Evolutionary conservation across 2,329 filamentous ascomycete genomes (phyloP).

Genomic region (Claviceps africana): DNA sequence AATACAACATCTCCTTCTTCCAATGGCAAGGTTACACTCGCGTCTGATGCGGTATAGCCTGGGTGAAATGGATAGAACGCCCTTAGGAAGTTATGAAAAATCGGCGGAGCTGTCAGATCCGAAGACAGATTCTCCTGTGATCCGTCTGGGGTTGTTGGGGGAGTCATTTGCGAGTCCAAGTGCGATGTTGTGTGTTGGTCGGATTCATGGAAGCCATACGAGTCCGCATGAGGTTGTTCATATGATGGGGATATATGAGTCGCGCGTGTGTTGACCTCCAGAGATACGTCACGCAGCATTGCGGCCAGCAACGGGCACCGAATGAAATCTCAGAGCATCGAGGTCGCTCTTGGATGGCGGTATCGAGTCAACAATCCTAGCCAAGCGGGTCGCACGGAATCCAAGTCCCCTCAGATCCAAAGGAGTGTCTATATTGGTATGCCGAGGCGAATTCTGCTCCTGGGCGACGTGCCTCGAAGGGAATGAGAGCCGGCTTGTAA

Average conservation of each 20-base stretch:
- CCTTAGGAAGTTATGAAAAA: constrained; percentile 89
- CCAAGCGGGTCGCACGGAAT: constrained; percentile 8
- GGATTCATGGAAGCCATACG: constrained; percentile 17
- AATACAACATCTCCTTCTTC: constrained; percentile 85
- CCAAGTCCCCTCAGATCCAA: background rate
- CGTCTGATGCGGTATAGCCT: constrained; percentile 59
- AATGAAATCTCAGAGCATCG: constrained; percentile 17
- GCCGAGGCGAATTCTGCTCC: background rate
- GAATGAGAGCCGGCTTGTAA: background rate
- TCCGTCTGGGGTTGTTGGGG: constrained; percentile 59
- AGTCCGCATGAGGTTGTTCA: constrained; percentile 14
- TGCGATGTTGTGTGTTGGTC: constrained; percentile 27
- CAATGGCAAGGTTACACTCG: constrained; percentile 76
- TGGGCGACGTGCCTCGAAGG: background rate
- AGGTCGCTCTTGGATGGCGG: constrained; percentile 2
- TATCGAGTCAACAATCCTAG: background rate
- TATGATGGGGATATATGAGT: constrained; percentile 44
- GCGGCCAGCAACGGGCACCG: constrained; percentile 16
- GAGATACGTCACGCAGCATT: constrained; percentile 28
- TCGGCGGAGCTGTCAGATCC: constrained; percentile 36
- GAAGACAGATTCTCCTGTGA: constrained; percentile 44
- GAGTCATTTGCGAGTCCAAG: constrained; percentile 53
- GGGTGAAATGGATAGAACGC: constrained; percentile 91
- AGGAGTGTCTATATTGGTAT: background rate
- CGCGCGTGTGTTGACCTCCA: constrained; percentile 46